Evolutionary conservation across 23 red algal species (phyloP).

Genomic region (Gracilaria caudata): DNA sequence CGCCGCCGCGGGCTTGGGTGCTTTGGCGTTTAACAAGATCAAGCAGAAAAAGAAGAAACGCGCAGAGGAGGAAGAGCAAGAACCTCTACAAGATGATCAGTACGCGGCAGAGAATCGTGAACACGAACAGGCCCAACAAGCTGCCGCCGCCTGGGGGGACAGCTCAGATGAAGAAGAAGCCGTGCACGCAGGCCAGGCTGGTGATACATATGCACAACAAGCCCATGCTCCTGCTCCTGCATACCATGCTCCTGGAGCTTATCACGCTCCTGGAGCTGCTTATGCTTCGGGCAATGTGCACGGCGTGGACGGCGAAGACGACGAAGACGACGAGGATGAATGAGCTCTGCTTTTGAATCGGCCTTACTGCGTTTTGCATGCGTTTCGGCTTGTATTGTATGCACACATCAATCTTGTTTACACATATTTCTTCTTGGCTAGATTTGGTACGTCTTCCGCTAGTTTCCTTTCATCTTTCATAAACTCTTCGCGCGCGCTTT

Average conservation of each 20-base stretch:
- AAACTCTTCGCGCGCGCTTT: neutral
- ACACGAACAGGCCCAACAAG: neutral
- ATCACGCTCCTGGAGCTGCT: neutral
- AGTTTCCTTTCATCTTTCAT: neutral
- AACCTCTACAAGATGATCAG: neutral
- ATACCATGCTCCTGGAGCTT: neutral
- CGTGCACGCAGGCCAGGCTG: neutral
- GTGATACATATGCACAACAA: constrained; percentile 9
- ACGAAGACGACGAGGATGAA: constrained; percentile 21
- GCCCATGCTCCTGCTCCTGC: neutral
- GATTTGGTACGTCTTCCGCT: neutral
- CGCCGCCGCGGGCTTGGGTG: constrained; percentile 25
- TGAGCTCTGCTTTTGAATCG: neutral
- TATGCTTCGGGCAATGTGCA: no score
- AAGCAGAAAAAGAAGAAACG: constrained; percentile 39
- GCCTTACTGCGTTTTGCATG: neutral
- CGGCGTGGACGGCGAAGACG: neutral
- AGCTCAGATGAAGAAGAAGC: neutral
- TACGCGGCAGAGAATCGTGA: no score
- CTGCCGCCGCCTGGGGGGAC: neutral
- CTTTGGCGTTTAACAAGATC: constrained; percentile 37
- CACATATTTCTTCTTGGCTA: neutral
- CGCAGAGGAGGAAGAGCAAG: constrained; percentile 10
- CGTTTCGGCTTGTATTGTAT: neutral
- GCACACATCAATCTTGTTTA: neutral